phyloP scores from a whole-genome alignment of 1,139 yeast genomes.

The Candida labiduridarum region DNA sequence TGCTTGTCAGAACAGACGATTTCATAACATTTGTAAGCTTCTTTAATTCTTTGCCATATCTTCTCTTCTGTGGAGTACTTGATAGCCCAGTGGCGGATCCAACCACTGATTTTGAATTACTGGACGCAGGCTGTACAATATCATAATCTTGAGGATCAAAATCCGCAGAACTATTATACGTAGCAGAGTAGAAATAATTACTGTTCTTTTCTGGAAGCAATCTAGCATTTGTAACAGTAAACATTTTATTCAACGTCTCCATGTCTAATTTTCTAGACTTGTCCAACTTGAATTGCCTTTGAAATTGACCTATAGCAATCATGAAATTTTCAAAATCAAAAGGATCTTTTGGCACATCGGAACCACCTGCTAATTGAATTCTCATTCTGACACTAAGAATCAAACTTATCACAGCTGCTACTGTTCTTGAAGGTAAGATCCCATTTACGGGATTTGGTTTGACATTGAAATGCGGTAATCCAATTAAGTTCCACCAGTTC shows the following conservation, averaged over 20 bases:
- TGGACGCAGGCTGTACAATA: slow-evolving; percentile 4
- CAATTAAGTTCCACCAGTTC: slow-evolving; percentile 84
- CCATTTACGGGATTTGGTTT: slow-evolving; percentile 53
- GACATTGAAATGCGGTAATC: slow-evolving; percentile 58
- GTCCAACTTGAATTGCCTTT: slow-evolving; percentile 62
- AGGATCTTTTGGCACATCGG: slow-evolving; percentile 86
- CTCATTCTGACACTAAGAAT: slow-evolving; percentile 68
- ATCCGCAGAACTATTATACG: slow-evolving; percentile 9
- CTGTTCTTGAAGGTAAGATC: slow-evolving; percentile 64
- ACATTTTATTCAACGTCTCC: slow-evolving; percentile 61
- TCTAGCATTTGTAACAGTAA: slow-evolving; percentile 58
- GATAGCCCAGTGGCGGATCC: neutral
- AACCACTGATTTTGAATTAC: neutral
- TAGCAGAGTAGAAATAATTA: slow-evolving; percentile 16
- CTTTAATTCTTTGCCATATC: slow-evolving; percentile 53
- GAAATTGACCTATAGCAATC: slow-evolving; percentile 59
- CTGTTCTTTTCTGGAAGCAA: slow-evolving; percentile 28
- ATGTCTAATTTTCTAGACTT: slow-evolving; percentile 63
- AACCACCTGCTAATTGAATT: slow-evolving; percentile 65
- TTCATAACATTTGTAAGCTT: slow-evolving; percentile 70
- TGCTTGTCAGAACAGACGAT: slow-evolving; percentile 65
- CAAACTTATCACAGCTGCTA: slow-evolving; percentile 63
- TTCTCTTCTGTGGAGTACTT: slow-evolving; percentile 24
- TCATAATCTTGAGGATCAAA: slow-evolving; percentile 8
- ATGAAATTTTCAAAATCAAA: slow-evolving; percentile 71